These are phyloP conservation scores for Xylariaceae sp. DNA, from an alignment of 2,329 filamentous ascomycete species.

Conservation along the genomic window DNA sequence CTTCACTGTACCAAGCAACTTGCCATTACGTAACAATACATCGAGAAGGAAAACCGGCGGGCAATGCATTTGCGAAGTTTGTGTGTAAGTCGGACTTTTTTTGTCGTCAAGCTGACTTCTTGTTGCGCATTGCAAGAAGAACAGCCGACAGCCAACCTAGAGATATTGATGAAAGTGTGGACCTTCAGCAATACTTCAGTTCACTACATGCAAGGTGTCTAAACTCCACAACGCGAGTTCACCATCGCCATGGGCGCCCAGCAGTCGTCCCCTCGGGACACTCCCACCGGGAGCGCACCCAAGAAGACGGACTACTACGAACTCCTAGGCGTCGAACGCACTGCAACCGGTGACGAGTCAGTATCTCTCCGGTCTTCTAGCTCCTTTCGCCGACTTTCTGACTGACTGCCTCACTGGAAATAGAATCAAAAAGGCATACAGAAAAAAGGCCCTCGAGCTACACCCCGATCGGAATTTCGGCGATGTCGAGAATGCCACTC, in stretches of 20 bases:
- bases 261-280: slow-evolving; percentile 44
- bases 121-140: neutral
- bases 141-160: neutral
- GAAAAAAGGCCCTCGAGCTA: slow-evolving; percentile 81
- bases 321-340: slow-evolving; percentile 66
- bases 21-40: neutral
- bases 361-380: neutral
- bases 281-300: slow-evolving; percentile 26
- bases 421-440: slow-evolving; percentile 83
- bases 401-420: slow-evolving; percentile 38
- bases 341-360: slow-evolving; percentile 76
- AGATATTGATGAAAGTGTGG: neutral
- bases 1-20: too few species aligned
- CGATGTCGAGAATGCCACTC: slow-evolving; percentile 77
- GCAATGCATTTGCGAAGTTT: too few species aligned
- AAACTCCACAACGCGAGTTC: neutral
- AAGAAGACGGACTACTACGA: slow-evolving; percentile 80
- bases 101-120: neutral
- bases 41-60: neutral
- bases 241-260: slow-evolving; percentile 45
- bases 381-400: slow-evolving; percentile 1
- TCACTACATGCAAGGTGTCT: neutral
- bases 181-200: neutral
- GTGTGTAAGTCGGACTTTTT: neutral
- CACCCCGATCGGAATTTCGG: slow-evolving; percentile 93